Conservation (phyloP, 148 eudicot genomes). For the Camellia granthamiana region DNA sequence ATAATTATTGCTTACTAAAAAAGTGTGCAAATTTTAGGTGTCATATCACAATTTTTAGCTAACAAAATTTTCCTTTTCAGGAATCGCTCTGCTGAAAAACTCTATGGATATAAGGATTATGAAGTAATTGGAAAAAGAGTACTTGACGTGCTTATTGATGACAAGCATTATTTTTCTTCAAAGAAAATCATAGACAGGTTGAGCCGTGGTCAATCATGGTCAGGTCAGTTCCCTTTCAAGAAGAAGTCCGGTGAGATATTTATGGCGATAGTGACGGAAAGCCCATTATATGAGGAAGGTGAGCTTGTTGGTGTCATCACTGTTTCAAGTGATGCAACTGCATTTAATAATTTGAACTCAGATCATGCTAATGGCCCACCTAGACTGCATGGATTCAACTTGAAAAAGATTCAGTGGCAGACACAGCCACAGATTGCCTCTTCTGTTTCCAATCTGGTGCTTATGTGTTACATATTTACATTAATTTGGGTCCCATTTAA, state of each 20-base stretch:
- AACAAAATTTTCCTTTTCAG: conserved; percentile 29
- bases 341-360: conserved; percentile 41
- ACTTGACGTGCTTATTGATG: conserved; percentile 52
- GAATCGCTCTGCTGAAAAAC: conserved; percentile 76
- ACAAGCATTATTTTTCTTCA: conserved; percentile 36
- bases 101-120: conserved; percentile 68
- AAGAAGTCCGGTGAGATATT: conserved; percentile 63
- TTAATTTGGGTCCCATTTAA: conserved; percentile 2
- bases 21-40: not conserved
- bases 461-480: conserved; percentile 26
- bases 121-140: conserved; percentile 59
- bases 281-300: conserved; percentile 68
- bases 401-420: conserved; percentile 56
- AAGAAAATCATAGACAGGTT: conserved; percentile 43
- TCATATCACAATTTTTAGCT: not conserved
- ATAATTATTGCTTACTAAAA: not conserved
- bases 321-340: conserved; percentile 79
- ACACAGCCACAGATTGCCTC: conserved; percentile 63
- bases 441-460: conserved; percentile 81
- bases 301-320: conserved; percentile 83
- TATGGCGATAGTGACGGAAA: conserved; percentile 73
- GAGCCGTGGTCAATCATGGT: conserved; percentile 61
- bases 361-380: conserved; percentile 30
- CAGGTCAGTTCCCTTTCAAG: conserved; percentile 80
- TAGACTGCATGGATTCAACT: conserved; percentile 31